Evolutionary conservation across 106 monocot species (phyloP), one percentile per base, ranked within the genome.

Genomic region (Apostasia shenzhenica): DNA sequence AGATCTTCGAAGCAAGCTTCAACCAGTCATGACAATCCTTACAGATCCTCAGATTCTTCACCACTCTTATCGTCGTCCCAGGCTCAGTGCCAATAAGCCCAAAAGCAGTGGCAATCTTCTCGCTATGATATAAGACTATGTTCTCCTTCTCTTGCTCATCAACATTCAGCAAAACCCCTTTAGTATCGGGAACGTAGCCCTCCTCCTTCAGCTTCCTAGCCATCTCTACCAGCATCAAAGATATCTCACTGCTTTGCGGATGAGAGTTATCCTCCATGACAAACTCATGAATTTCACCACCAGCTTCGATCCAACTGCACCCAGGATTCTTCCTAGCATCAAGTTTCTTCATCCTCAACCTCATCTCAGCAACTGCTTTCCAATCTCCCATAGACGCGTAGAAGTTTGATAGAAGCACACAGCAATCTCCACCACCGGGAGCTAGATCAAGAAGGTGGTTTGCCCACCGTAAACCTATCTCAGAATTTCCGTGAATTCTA

Each of bases 71-170:
- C 46, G 71, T 39, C 4, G 5, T 66, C 41, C 76, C 67, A 2
- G 50, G 46, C 10, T 66, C 55, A 4, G 81, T 81, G 54, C 76
- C 76, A 14, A 81, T 71, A 9, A 81, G 56, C 2, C 81, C 81
- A 68, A 81, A 81, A 5, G 81, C 76, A 76, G 76, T 43, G 3
- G 81, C 81, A 57, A 81, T 61, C 41, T 81, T 81, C 66, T 81
- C 81, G 37, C 81, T 81, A 43, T 81, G 81, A 47, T 66, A 65
- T 1, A 55, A 14, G 4, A 76, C 37, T 55, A 44, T 13, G 14
- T 14, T 70, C 52, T 81, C 70, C 61, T 81, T 81, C 68, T 81
- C 77, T 68, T 81, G 72, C 56, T 81, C 77, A 1, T 72, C 68
- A 40, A 76, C 72, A 41, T 76, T 76, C 38, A 76, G 77, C 47